These are phyloP conservation scores for Trametes pubescens DNA, from an alignment of 1,284 basidiomycete species.

Conservation along the genomic window DNA sequence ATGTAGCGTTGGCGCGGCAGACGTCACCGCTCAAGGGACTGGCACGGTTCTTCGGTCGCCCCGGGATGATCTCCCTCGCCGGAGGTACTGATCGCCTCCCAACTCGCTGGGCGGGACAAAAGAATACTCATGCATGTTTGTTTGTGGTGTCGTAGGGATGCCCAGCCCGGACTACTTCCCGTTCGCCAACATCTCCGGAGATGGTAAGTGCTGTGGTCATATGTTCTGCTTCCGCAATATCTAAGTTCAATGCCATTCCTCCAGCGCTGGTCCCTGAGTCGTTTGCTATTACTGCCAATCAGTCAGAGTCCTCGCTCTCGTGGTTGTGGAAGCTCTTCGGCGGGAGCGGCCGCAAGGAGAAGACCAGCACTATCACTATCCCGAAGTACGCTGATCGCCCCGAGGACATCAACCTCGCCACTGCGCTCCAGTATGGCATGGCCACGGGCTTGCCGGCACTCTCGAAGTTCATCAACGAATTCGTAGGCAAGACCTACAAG, in stretches of 20 bases:
- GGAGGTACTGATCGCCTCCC: slow-evolving; percentile 53
- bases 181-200: slow-evolving; percentile 61
- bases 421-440: slow-evolving; percentile 78
- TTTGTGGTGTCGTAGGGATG: slow-evolving; percentile 50
- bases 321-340: slow-evolving; percentile 77
- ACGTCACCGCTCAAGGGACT: slow-evolving; percentile 72
- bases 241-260: slow-evolving; percentile 13
- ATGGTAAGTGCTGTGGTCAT: slow-evolving; percentile 44
- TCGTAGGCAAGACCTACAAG: slow-evolving; percentile 68
- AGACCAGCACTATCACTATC: slow-evolving; percentile 60
- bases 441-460: slow-evolving; percentile 63
- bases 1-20: slow-evolving; percentile 58
- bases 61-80: slow-evolving; percentile 62
- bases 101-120: background rate
- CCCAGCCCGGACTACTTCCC: slow-evolving; percentile 72
- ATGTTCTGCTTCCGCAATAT: slow-evolving; percentile 44
- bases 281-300: slow-evolving; percentile 43
- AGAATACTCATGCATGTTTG: background rate
- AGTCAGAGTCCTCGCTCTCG: slow-evolving; percentile 49
- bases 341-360: slow-evolving; percentile 48
- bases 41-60: slow-evolving; percentile 59
- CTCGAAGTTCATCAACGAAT: slow-evolving; percentile 62
- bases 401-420: slow-evolving; percentile 68
- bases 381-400: slow-evolving; percentile 62
- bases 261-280: slow-evolving; percentile 47